Base-by-base conservation (phyloP, 1,284 basidiomycete species). In the Ustilago hordei region DNA sequence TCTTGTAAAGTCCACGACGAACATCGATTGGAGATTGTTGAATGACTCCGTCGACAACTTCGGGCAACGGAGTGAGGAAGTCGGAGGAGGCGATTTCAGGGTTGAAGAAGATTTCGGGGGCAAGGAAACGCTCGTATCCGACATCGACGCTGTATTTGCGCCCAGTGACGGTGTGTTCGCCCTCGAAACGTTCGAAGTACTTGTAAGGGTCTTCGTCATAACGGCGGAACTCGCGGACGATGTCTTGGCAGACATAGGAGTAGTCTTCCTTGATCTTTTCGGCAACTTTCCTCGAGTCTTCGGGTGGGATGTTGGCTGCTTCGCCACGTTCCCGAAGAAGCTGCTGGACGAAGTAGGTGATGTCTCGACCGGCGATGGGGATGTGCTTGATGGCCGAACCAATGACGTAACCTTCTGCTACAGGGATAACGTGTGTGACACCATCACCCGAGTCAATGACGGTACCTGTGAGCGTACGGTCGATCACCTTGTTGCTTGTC, bases 41-140 rank as follows among this genome's bases (percentile, higher is more conserved):
- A 79, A 99, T 98, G 69, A 98, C 96, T 64, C 91, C 91, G 84
- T 99, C 97, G 64, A 99, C 97, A 48, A 99, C 94, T 77, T 98
- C 92, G 0, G 97, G 95, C 3, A 99, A 90, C 4, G 97, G 97
- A 2, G 96, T 98, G 71, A 99, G 88, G 90, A 98, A 99, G 87
- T 99, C 97, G 54, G 95, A 97, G 0, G 94, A 96, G 87, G 93
- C 94, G 82, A 99, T 98, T 87, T 99, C 97, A 12, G 97, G 97
- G 88, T 99, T 99, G 90, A 99, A 99, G 89, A 99, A 98, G 86
- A 99, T 97, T 87, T 99, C 97, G 5, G 97, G 95, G 0, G 96
- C 96, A 45, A 99, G 91, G 91, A 99, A 99, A 41, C 97, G 94
- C 87, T 99, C 97, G 88, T 98, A 99, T 23, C 97, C 97, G 69